A percentile compares a stretch with the other conserved stretches of the same genome.
These are phyloP conservation scores for Elymus sibiricus DNA, from an alignment of 176 grass and related monocot species.

Conservation along the genomic window DNA sequence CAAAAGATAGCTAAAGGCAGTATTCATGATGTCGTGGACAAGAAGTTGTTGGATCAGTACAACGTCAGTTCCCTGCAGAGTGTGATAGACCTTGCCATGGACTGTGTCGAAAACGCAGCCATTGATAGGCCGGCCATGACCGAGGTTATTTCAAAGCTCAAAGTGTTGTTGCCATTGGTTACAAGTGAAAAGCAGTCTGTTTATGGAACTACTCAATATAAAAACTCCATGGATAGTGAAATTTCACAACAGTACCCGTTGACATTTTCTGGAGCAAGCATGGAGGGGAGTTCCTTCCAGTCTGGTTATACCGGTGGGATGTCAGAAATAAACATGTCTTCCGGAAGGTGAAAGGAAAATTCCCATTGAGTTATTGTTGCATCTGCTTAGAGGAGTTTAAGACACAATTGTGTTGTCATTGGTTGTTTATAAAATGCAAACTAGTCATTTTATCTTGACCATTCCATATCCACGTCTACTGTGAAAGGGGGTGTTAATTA, in stretches of 20 bases:
- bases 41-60: not conserved
- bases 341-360: not conserved
- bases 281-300: not conserved
- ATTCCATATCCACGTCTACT: no score
- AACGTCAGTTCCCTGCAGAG: not conserved
- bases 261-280: not conserved
- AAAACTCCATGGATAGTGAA: not conserved
- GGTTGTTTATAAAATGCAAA: not conserved
- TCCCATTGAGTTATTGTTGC: not conserved
- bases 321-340: not conserved
- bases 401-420: not conserved
- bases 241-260: not conserved
- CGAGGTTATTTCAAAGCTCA: conserved; percentile 1
- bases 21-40: not conserved
- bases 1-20: not conserved
- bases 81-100: not conserved
- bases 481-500: no score
- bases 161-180: not conserved
- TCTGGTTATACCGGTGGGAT: not conserved
- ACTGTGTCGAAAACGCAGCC: not conserved
- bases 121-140: not conserved
- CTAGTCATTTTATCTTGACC: not conserved
- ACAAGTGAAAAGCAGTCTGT: not conserved
- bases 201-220: not conserved
- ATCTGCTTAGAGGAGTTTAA: not conserved